Evolutionary conservation across 2,329 filamentous ascomycete genomes (phyloP), one percentile per base, ranked within the genome.

Genomic region (Sphaerulina vaccinii): DNA sequence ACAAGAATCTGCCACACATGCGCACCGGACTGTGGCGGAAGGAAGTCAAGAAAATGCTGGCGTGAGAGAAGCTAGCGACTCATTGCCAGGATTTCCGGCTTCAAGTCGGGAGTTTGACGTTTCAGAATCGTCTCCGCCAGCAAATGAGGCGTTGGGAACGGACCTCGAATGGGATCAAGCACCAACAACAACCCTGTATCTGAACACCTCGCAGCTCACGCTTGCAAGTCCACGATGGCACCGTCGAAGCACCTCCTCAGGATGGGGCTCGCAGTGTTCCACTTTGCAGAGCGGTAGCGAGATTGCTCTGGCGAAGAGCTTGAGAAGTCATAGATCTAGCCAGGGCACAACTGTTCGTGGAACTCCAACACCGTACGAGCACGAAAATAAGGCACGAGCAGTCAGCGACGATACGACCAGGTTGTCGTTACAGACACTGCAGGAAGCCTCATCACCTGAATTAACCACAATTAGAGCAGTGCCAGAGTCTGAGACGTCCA

Each of bases 331-430:
- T 24, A 55, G 64, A 48, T 55, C 61, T 32, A 68, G 65, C 41
- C 47, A 59, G 33, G 56, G 62, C 13, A 65, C 65, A 4, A 66
- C 65, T 21, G 53, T 67, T 49, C 57, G 59, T 52, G 58, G 58
- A 13, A 65, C 64, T 24, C 62, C 63, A 8, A 63, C 63, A n/a
- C 62, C 62, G 18, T 51, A 56, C 38, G 64, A 65, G 23, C 40
- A 55, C 49, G 62, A 63, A 22, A 53, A 52, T 50, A 58, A 55
- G 21, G 51, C 59, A 23, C 59, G 58, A 29, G 53, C 52, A 46
- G 53, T 57, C 27, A 49, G 13, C 15, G 56, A 58, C 23, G 52
- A 52, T 23, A 22, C 50, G 43, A 16, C 51, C 10, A 36, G 41
- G 43, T 48, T 55, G 29, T 56, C 59, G 50, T 59, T 65, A 36